Percentiles rank a stretch among this genome's conserved stretches.
Conservation (phyloP, 306 rosid genomes). For the Alnus glutinosa region DNA sequence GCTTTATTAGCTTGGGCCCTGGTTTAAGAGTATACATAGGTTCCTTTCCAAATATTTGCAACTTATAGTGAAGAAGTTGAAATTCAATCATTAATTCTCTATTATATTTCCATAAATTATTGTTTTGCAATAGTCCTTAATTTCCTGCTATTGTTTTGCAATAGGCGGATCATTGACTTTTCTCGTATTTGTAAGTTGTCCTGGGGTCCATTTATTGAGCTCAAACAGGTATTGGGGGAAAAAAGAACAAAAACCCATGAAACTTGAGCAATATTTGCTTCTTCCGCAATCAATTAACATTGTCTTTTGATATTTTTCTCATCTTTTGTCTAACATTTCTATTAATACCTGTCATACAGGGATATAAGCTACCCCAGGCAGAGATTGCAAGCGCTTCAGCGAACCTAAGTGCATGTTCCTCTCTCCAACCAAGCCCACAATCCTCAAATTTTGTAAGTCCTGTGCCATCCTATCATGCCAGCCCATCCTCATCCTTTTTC, state of each 20-base stretch:
- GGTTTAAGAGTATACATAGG: too few relatives aligned
- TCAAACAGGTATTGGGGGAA: background rate
- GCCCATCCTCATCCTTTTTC: too few relatives aligned
- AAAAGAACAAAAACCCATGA: background rate
- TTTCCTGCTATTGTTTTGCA: too few relatives aligned
- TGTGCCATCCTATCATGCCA: conserved; percentile 2
- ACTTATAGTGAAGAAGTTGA: too few relatives aligned
- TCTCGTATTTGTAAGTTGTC: background rate
- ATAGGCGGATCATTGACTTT: too few relatives aligned
- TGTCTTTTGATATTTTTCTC: background rate
- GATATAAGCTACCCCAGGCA: conserved; percentile 59
- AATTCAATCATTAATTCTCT: too few relatives aligned
- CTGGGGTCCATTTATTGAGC: background rate
- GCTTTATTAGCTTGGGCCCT: too few relatives aligned
- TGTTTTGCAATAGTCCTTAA: too few relatives aligned
- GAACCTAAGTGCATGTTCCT: conserved; percentile 77
- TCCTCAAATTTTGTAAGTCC: conserved; percentile 91
- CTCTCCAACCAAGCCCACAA: conserved; percentile 87
- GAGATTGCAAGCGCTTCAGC: conserved; percentile 70
- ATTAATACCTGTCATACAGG: conserved; percentile 45
- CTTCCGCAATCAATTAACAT: background rate
- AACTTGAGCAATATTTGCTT: background rate
- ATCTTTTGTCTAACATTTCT: background rate
- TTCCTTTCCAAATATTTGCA: too few relatives aligned
- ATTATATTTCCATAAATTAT: too few relatives aligned